Evolutionary conservation across 495 filamentous ascomycete genomes (phyloP), one percentile per base, ranked within the genome.

Genomic region (Tuber microsphaerosporum): DNA sequence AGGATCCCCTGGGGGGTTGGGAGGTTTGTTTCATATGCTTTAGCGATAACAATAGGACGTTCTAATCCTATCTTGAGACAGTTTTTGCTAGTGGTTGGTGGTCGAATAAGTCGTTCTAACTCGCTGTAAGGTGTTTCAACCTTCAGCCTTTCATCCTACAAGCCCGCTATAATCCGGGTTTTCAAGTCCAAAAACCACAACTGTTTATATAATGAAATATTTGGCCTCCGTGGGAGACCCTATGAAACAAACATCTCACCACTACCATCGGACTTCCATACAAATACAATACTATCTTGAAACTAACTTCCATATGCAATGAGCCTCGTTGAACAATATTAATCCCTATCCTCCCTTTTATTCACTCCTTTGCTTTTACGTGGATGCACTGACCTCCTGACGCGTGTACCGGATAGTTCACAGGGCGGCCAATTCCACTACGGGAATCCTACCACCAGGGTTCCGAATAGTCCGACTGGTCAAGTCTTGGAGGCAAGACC

Each of bases 41-140:
- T n/a, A 12, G 0, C 0, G 12, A 26, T n/a, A 14, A 9, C n/a
- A 22, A 2, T 1, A 10, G 10, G 3, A n/a, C 10, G 12, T n/a
- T 22, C 48, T 56, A 22, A 12, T 56, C 0, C 8, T 26, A 56
- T 61, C n/a, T 61, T 26, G 51, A 61, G 31, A 26, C 2, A 26
- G 51, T 5, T n/a, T n/a, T n/a, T 2, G 12, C 8, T n/a, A 8
- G 0, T 5, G 0, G 20, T 10, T 2, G 0, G 7, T 5, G 10
- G 22, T n/a, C 8, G 8, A n/a, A n/a, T 12, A 2, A 9, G n/a
- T 10, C 22, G 42, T 43, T 0, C 9, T 6, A 6, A 43, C 9
- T 12, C 9, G 42, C 2, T 10, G 6, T 14, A 26, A 10, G 0
- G n/a, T 1, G 2, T 0, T 3, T n/a, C 26, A 22, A 20, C 19